A percentile compares a stretch with the other conserved stretches of the same genome.
Conservation (phyloP, 1,284 basidiomycete genomes). For the Marasmius sp. region DNA sequence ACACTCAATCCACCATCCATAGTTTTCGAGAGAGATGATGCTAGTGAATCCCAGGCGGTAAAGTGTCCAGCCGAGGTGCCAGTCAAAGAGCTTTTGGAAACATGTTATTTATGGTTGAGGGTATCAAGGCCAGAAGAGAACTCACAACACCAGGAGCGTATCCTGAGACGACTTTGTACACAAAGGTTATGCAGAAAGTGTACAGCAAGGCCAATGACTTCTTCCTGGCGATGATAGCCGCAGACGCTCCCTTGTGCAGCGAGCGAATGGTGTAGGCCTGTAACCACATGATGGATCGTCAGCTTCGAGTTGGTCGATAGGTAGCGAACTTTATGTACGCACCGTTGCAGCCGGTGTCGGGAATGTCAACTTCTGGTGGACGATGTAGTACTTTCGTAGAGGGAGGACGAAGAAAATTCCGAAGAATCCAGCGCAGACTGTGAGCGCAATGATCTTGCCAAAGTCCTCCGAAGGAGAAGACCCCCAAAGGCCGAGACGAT, state of each 20-base stretch:
- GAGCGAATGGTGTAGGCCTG: conserved; percentile 63
- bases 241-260: conserved; percentile 52
- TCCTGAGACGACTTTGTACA: conserved; percentile 55
- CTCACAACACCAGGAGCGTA: conserved; percentile 59
- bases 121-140: not conserved
- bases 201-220: conserved; percentile 54
- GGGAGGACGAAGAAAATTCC: conserved; percentile 71
- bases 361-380: conserved; percentile 69
- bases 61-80: conserved; percentile 69
- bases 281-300: not conserved
- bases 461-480: conserved; percentile 14
- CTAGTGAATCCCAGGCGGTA: conserved; percentile 60
- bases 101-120: not conserved
- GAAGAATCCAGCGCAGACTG: conserved; percentile 59
- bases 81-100: conserved; percentile 53
- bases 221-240: conserved; percentile 53
- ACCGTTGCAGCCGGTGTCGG: conserved; percentile 70
- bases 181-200: conserved; percentile 50
- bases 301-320: not conserved
- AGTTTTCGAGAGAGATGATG: conserved; percentile 61
- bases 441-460: conserved; percentile 44
- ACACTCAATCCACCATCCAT: conserved; percentile 55
- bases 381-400: conserved; percentile 64
- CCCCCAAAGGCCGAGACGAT: not conserved
- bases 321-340: conserved; percentile 10